Evolutionary conservation across 495 filamentous ascomycete genomes (phyloP).

Genomic region (Talaromyces adpressus): DNA sequence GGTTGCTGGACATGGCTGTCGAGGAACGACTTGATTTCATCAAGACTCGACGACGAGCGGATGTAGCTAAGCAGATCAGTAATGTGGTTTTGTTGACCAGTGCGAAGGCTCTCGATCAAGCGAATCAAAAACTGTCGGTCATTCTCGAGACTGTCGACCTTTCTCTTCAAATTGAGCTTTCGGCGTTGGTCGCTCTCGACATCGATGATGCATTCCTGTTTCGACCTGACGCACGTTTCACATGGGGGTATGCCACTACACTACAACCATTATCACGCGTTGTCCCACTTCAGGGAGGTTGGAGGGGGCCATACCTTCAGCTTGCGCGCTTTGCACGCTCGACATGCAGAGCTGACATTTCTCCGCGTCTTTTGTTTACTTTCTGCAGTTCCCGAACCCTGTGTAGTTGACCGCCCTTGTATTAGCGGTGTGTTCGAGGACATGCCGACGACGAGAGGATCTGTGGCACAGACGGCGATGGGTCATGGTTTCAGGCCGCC

Average conservation of each 20-base stretch:
- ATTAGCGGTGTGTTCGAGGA: background rate
- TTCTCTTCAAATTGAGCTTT: slow-evolving; percentile 27
- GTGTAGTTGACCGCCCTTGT: background rate
- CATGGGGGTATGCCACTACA: slow-evolving; percentile 21
- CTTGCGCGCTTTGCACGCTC: slow-evolving; percentile 24
- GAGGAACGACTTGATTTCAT: slow-evolving; percentile 24
- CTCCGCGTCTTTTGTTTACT: slow-evolving; percentile 4
- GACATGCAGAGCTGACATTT: slow-evolving; percentile 20
- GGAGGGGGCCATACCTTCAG: slow-evolving; percentile 17
- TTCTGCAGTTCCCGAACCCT: background rate
- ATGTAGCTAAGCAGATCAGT: slow-evolving; percentile 24
- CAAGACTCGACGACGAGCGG: slow-evolving; percentile 24
- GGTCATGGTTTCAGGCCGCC: background rate
- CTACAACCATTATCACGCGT: slow-evolving; percentile 14
- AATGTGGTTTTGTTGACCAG: slow-evolving; percentile 13
- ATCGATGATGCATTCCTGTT: slow-evolving; percentile 23
- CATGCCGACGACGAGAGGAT: background rate
- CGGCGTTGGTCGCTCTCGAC: slow-evolving; percentile 28
- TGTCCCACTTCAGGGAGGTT: background rate
- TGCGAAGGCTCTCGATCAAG: slow-evolving; percentile 20
- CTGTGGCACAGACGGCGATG: background rate
- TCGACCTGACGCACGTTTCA: slow-evolving; percentile 11
- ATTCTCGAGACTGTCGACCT: slow-evolving; percentile 26
- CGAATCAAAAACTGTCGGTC: slow-evolving; percentile 21
- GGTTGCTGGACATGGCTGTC: slow-evolving; percentile 13